phyloP scores from a whole-genome alignment of 2,329 filamentous ascomycete genomes.

The Kalmusia sp. region DNA sequence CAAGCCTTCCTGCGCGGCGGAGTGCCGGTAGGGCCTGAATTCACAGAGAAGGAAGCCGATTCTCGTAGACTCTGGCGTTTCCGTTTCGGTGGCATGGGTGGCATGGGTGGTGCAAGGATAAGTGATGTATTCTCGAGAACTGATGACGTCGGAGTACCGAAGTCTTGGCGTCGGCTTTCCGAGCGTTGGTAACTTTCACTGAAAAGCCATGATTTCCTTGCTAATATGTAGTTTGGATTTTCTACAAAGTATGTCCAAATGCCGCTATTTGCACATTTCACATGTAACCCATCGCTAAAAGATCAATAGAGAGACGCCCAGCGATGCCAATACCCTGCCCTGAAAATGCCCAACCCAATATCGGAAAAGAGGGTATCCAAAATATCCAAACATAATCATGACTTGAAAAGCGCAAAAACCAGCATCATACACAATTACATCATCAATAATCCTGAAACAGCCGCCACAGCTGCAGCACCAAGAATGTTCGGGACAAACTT shows the following conservation, averaged over 20 bases:
- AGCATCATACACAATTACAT: conserved; percentile 8
- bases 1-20: neutral
- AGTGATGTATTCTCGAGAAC: too few species aligned
- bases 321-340: neutral
- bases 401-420: neutral
- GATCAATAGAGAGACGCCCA: neutral
- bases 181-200: too few species aligned
- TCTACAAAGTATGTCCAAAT: neutral
- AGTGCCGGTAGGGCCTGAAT: neutral
- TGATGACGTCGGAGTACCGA: too few species aligned
- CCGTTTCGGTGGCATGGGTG: neutral
- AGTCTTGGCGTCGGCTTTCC: too few species aligned
- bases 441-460: conserved; percentile 17
- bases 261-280: neutral
- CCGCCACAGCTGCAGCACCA: conserved; percentile 25
- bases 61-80: neutral
- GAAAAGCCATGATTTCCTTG: too few species aligned
- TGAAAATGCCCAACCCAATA: neutral
- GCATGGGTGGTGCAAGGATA: neutral
- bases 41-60: neutral
- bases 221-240: too few species aligned
- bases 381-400: neutral
- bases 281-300: neutral
- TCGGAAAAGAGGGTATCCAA: neutral
- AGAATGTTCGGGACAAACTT: conserved; percentile 32